phyloP scores from a whole-genome alignment of 225 moss, liverwort and hornwort genomes.

The Pseudoscleropodium purum region DNA sequence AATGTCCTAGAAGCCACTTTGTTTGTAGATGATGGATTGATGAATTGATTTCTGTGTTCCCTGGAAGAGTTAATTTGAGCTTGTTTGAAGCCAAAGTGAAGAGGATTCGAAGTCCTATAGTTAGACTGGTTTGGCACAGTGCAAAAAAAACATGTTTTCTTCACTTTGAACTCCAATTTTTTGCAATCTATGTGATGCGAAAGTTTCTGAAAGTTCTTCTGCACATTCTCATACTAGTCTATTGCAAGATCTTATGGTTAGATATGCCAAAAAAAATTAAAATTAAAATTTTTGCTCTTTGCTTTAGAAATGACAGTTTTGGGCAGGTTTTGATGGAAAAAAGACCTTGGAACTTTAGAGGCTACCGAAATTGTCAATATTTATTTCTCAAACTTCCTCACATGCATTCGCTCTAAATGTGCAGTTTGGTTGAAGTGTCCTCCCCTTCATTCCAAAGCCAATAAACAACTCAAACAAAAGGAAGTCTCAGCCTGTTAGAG shows the following conservation, averaged over 20 bases:
- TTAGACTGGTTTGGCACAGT: too few relatives aligned
- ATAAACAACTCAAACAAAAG: not conserved
- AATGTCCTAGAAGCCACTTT: not conserved
- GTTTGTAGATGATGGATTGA: not conserved
- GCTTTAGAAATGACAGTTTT: too few relatives aligned
- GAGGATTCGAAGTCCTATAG: too few relatives aligned
- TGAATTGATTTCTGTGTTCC: not conserved
- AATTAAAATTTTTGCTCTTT: not conserved
- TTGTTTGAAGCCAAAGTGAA: not conserved
- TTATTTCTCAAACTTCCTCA: not conserved
- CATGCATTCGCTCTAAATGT: not conserved
- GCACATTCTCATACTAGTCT: not conserved
- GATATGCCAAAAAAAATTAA: not conserved
- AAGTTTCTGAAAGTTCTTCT: not conserved
- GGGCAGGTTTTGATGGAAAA: too few relatives aligned
- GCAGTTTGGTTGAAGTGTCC: not conserved
- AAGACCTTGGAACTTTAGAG: too few relatives aligned
- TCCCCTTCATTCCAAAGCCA: not conserved
- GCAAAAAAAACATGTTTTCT: not conserved
- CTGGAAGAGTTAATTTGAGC: not conserved
- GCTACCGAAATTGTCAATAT: not conserved
- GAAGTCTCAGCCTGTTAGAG: not conserved
- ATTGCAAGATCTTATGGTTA: not conserved
- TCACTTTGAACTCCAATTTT: not conserved
- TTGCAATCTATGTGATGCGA: not conserved